Evolutionary conservation across 257 asterid species (phyloP).

Genomic region (Salvia rosmarinus): DNA sequence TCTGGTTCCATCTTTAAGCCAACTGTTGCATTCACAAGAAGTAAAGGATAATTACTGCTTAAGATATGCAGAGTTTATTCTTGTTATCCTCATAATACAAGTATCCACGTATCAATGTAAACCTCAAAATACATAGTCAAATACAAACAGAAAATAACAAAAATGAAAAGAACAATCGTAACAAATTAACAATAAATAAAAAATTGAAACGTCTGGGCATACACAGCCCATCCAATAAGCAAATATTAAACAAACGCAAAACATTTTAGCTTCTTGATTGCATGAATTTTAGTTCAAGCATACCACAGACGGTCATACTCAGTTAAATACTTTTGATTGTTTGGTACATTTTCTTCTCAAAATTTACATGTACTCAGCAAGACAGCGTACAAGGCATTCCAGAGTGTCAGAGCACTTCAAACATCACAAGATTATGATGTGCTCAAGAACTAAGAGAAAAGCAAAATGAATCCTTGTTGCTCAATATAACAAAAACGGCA

Average conservation of each 20-base stretch:
- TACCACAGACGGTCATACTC: neutral
- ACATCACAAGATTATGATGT: conserved; percentile 1
- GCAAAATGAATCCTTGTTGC: neutral
- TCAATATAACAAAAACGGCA: conserved; percentile 21
- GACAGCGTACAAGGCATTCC: neutral
- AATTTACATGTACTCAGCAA: neutral
- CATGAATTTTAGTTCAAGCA: neutral
- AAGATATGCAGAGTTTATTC: neutral
- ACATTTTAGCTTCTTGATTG: neutral
- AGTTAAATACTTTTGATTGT: neutral
- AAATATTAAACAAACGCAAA: neutral
- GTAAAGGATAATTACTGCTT: neutral
- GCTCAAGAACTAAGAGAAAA: conserved; percentile 5
- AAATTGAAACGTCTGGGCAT: neutral
- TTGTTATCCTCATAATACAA: neutral
- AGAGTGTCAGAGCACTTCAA: neutral
- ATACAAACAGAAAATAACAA: neutral
- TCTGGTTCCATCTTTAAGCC: neutral
- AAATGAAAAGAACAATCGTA: no score
- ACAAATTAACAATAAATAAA: neutral
- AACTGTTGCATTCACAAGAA: conserved; percentile 22
- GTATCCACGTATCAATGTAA: neutral
- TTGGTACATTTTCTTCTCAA: neutral
- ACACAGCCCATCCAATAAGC: neutral
- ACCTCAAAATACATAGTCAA: neutral